Percentiles rank a stretch among this genome's conserved stretches.
phyloP scores from a whole-genome alignment of 164 flowering plant genomes.

The Vitis vinifera region DNA sequence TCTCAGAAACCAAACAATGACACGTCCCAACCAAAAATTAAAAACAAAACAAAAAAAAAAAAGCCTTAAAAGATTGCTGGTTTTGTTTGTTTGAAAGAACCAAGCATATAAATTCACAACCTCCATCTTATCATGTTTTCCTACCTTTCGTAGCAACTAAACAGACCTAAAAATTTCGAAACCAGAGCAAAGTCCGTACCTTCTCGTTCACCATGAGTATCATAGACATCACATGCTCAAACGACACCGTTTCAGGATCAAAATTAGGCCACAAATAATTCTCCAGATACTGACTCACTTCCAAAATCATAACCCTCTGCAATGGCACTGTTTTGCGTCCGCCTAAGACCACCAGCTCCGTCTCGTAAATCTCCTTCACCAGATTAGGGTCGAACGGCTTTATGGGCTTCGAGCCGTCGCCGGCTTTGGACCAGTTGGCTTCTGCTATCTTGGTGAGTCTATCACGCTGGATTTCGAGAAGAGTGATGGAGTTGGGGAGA shows the following conservation, averaged over 20 bases:
- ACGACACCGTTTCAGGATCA: constrained; percentile 34
- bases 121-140: constrained; percentile 45
- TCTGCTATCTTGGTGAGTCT: constrained; percentile 76
- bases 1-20: not conserved
- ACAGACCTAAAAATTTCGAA: not conserved
- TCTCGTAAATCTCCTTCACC: constrained; percentile 79
- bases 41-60: no score
- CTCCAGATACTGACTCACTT: constrained; percentile 85
- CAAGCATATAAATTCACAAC: not conserved
- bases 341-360: constrained; percentile 62
- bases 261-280: constrained; percentile 79
- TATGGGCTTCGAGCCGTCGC: constrained; percentile 19
- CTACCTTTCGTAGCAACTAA: not conserved
- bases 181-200: constrained; percentile 33
- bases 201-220: constrained; percentile 96
- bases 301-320: constrained; percentile 74
- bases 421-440: constrained; percentile 64
- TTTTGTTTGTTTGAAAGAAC: no score
- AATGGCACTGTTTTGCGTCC: constrained; percentile 75
- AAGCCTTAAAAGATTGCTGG: no score
- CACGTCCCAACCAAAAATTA: constrained; percentile 39
- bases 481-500: constrained; percentile 64
- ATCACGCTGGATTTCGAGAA: constrained; percentile 78
- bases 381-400: constrained; percentile 57
- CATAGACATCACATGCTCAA: constrained; percentile 98